Evolutionary conservation across 202 grass and related monocot species (phyloP).

Genomic region (Setaria viridis): DNA sequence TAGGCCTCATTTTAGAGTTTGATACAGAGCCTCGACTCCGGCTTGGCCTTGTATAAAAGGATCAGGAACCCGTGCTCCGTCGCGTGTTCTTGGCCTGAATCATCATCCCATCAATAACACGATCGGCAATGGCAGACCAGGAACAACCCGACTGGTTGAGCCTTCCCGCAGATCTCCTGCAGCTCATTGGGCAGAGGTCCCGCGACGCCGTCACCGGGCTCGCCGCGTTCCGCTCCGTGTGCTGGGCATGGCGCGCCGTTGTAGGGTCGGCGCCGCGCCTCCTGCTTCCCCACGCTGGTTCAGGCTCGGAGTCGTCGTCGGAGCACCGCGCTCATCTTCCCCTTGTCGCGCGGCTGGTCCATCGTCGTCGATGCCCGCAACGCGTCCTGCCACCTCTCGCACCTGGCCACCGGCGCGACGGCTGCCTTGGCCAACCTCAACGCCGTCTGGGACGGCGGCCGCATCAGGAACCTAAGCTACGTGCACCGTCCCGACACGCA

Average conservation of each 20-base stretch:
- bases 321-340: background rate
- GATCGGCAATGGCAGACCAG: background rate
- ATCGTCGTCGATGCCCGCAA: constrained; percentile 3
- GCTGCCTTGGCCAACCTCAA: background rate
- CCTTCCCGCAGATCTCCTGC: background rate
- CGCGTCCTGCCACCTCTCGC: constrained; percentile 7
- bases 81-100: too few relatives aligned
- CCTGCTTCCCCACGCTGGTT: background rate
- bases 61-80: too few relatives aligned
- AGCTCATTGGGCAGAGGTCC: background rate
- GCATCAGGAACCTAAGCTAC: background rate
- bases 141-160: background rate
- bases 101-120: too few relatives aligned
- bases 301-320: background rate
- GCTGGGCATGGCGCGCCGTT: constrained; percentile 7
- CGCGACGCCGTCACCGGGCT: background rate
- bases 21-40: too few relatives aligned
- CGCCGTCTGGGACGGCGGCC: background rate
- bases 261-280: background rate
- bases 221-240: constrained; percentile 7
- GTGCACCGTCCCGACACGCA: background rate
- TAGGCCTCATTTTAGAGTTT: too few relatives aligned
- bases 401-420: background rate
- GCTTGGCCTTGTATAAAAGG: too few relatives aligned
- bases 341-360: constrained; percentile 1